Base-by-base conservation (phyloP, 2,329 filamentous ascomycete genomes). In the Talaromyces atroroseus region DNA sequence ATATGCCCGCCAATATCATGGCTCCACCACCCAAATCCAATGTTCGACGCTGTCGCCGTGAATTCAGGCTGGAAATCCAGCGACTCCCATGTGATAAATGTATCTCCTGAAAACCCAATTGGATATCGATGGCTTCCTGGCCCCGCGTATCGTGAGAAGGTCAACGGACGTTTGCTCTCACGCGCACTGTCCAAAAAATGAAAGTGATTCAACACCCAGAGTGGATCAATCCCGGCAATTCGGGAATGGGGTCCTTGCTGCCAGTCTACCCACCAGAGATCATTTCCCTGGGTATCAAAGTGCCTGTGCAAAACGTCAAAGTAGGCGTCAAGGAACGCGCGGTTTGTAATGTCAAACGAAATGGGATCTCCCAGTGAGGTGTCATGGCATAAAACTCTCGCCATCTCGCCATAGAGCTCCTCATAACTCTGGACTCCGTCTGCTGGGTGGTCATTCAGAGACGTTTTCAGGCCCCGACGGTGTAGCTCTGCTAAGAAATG, bases 201-300 rank as follows among this genome's bases (percentile, higher is more conserved):
- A 63, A 80, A 86, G 64, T 87, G 84, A 62, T 86, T 87, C 20
- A 86, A 74, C 23, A 85, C 69, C 83, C 84, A 86, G 0, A 87
- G 71, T 0, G 84, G 84, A 65, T 86, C 84, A 2, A 86, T 71
- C 1, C 82, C 82, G 0, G 76, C 78, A 5, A 85, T 74, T 34
- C 76, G 74, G 1, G 82, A 82, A 56, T 76, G 71, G 2, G 73
- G 69, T 1, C 84, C 84, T 65, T 86, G 84, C 66, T 87, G 84
- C 83, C 83, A 87, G 65, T 87, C 84, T 26, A 86, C 76, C 84
- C 84, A 87, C 82, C 82, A 85, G 56, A 87, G 85, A 63, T 86
- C 83, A 21, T 78, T 75, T 1, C 80, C 83, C 8, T 81, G 71
- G 1, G 78, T 71, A 59, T 86, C 83, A 26, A 85, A 71, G 14